Evolutionary conservation across 2,329 filamentous ascomycete genomes (phyloP).

Genomic region (Colletotrichum falcatum): DNA sequence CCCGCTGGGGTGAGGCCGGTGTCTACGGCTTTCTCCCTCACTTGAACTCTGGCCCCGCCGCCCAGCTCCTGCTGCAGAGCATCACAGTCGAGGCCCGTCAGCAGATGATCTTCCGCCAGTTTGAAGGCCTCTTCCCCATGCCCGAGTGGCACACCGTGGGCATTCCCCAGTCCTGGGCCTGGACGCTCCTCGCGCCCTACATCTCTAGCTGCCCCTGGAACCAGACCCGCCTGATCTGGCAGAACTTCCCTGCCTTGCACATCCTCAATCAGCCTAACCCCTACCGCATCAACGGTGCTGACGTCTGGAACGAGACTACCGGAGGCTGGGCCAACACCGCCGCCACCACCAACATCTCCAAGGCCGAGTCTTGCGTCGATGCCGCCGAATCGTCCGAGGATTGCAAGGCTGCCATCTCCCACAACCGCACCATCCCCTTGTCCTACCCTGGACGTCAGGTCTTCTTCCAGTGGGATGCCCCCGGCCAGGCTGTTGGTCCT

Average conservation of each 20-base stretch:
- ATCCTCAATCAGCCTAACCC: constrained; percentile 84
- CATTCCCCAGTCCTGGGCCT: constrained; percentile 86
- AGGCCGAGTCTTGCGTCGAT: constrained; percentile 67
- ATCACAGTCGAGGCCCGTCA: constrained; percentile 85
- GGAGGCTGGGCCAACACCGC: constrained; percentile 69
- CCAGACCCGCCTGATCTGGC: constrained; percentile 82
- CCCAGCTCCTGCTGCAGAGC: constrained; percentile 78
- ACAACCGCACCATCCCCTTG: constrained; percentile 77
- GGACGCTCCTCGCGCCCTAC: constrained; percentile 84
- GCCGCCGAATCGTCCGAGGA: constrained; percentile 64
- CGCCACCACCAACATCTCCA: constrained; percentile 57
- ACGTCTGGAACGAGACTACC: constrained; percentile 72
- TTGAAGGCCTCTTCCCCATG: constrained; percentile 83
- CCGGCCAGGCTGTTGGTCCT: constrained; percentile 77
- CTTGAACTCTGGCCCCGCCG: constrained; percentile 80
- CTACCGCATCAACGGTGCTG: constrained; percentile 72
- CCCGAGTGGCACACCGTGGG: constrained; percentile 85
- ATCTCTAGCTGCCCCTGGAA: constrained; percentile 80
- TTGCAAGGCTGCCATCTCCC: constrained; percentile 73
- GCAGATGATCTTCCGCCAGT: constrained; percentile 87
- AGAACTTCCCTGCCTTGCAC: constrained; percentile 81
- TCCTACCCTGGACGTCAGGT: constrained; percentile 81
- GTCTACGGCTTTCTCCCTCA: constrained; percentile 86
- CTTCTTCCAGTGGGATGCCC: constrained; percentile 77
- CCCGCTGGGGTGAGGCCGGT: constrained; percentile 81